These are phyloP conservation scores for Trichosporon sp. DNA, from an alignment of 1,284 basidiomycete genomes.

Conservation along the genomic window DNA sequence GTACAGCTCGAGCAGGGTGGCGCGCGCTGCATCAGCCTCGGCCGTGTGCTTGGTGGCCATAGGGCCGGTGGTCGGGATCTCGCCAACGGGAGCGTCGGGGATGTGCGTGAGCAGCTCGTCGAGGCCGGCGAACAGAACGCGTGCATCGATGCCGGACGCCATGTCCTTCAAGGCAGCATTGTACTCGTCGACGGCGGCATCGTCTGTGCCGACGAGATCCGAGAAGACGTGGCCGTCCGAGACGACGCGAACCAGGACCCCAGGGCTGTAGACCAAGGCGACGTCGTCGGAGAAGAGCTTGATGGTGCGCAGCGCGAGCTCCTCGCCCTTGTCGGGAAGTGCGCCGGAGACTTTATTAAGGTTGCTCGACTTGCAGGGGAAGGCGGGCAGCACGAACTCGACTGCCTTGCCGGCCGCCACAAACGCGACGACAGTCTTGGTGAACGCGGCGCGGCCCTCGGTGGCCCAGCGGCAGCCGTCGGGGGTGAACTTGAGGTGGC, in stretches of 20 bases:
- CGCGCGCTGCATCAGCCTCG: not conserved
- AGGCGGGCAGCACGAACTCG: slow-evolving; percentile 8
- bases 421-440: not conserved
- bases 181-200: slow-evolving; percentile 1
- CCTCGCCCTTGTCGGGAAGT: slow-evolving; percentile 7
- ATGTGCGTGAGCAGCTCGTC: not conserved
- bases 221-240: slow-evolving; percentile 8
- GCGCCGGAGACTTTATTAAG: slow-evolving; percentile 1
- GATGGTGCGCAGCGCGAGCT: slow-evolving; percentile 3
- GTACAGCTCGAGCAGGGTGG: not conserved
- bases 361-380: slow-evolving; percentile 8
- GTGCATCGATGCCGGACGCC: not conserved
- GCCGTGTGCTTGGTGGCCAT: not conserved
- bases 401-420: not conserved
- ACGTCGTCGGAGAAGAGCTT: not conserved
- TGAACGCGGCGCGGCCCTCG: not conserved
- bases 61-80: not conserved
- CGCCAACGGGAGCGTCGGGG: not conserved
- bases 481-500: not conserved
- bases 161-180: not conserved
- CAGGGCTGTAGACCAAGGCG: not conserved
- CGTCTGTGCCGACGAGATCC: slow-evolving; percentile 8
- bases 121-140: not conserved
- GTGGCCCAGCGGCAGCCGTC: not conserved
- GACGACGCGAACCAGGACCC: not conserved